A percentile compares a stretch with the other conserved stretches of the same genome.
Evolutionary conservation across 116 monocot species (phyloP).

Genomic region (Cymodocea nodosa): DNA sequence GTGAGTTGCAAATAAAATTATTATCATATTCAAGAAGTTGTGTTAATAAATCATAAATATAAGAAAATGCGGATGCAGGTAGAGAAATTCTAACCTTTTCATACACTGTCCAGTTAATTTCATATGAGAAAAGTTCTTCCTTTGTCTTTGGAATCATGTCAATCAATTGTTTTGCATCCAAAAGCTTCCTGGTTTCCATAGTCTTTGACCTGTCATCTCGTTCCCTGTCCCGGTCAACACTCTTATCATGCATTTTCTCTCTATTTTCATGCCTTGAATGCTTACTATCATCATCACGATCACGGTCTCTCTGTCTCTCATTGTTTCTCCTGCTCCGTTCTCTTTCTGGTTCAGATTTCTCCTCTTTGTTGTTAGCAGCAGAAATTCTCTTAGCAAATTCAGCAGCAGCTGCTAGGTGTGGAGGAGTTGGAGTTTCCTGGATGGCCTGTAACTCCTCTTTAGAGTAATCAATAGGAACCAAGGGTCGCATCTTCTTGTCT

Average conservation of each 20-base stretch:
- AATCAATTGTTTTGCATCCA: slow-evolving; percentile 97
- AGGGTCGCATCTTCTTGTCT: slow-evolving; percentile 90
- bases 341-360: slow-evolving; percentile 55
- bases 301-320: slow-evolving; percentile 47
- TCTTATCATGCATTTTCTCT: slow-evolving; percentile 54
- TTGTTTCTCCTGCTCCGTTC: slow-evolving; percentile 42
- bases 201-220: slow-evolving; percentile 45
- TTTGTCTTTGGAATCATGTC: slow-evolving; percentile 99
- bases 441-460: slow-evolving; percentile 82
- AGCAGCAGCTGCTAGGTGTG: slow-evolving; percentile 76
- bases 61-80: not conserved
- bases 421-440: slow-evolving; percentile 31
- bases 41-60: not conserved
- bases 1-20: too few species aligned
- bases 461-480: slow-evolving; percentile 95
- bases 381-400: slow-evolving; percentile 94
- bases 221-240: slow-evolving; percentile 32
- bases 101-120: slow-evolving; percentile 86
- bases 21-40: too few species aligned
- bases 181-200: slow-evolving; percentile 67
- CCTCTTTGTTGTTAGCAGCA: slow-evolving; percentile 47
- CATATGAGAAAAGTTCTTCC: slow-evolving; percentile 81
- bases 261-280: slow-evolving; percentile 33
- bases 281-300: slow-evolving; percentile 32
- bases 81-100: slow-evolving; percentile 50